Conservation (phyloP, 1,284 basidiomycete species). For the Amylostereum chailletii region DNA sequence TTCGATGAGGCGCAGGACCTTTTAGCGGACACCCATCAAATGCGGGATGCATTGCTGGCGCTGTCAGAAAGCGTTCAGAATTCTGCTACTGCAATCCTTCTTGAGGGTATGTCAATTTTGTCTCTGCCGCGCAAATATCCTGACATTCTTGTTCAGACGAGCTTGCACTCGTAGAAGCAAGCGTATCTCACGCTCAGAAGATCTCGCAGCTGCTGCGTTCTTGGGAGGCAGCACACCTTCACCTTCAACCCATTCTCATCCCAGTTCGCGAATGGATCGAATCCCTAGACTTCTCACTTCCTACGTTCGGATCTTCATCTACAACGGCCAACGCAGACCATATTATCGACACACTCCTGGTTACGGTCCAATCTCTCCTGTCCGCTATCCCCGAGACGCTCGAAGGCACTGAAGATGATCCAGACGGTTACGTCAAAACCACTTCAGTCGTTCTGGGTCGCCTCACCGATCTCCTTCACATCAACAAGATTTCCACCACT, state of each 20-base stretch:
- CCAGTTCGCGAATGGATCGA: constrained; percentile 43
- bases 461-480: constrained; percentile 20
- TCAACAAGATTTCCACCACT: constrained; percentile 26
- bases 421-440: constrained; percentile 23
- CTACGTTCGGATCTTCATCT: not conserved
- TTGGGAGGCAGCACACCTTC: constrained; percentile 33
- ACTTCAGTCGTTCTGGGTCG: constrained; percentile 15
- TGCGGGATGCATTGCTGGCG: constrained; percentile 16
- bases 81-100: constrained; percentile 24
- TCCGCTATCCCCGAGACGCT: constrained; percentile 4
- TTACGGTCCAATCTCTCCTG: constrained; percentile 55
- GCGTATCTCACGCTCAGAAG: constrained; percentile 9
- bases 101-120: constrained; percentile 23
- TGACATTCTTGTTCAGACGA: constrained; percentile 25
- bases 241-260: constrained; percentile 36
- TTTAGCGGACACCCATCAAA: constrained; percentile 13
- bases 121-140: constrained; percentile 1
- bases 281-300: constrained; percentile 16
- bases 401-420: constrained; percentile 16
- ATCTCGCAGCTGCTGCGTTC: constrained; percentile 12
- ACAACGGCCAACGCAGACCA: constrained; percentile 19
- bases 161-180: constrained; percentile 14
- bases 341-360: constrained; percentile 56
- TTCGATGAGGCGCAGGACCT: constrained; percentile 20
- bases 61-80: constrained; percentile 21